phyloP scores from a whole-genome alignment of 2,329 filamentous ascomycete species.

The Claviceps paspali region DNA sequence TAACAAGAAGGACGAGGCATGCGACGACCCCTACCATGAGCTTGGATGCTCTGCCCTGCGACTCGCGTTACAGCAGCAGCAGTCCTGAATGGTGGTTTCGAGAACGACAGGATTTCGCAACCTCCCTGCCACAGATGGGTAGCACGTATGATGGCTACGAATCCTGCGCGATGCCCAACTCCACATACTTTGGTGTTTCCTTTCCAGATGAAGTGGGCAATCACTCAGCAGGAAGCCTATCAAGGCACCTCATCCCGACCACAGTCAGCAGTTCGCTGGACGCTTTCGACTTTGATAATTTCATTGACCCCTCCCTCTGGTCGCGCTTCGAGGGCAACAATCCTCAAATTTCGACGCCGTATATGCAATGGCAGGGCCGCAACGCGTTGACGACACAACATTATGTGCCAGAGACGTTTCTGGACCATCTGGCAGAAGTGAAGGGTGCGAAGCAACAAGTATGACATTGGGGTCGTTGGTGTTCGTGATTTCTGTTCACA shows the following conservation, averaged over 20 bases:
- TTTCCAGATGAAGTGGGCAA: neutral
- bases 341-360: neutral
- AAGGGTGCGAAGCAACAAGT: neutral
- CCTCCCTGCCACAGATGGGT: neutral
- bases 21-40: neutral
- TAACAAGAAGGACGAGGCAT: neutral
- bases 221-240: neutral
- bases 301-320: conserved; percentile 5
- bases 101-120: neutral
- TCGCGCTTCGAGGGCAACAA: neutral
- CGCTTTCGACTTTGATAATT: neutral
- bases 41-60: neutral
- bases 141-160: conserved; percentile 1
- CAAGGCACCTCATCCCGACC: neutral
- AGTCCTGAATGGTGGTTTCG: conserved; percentile 1
- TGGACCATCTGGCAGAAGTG: neutral
- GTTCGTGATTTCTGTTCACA: neutral
- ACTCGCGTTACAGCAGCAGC: neutral
- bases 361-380: conserved; percentile 2
- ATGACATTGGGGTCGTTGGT: neutral
- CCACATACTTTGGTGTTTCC: conserved; percentile 1
- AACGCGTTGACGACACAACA: neutral
- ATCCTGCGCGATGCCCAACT: neutral
- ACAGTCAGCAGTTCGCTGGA: neutral
- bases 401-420: neutral